Percentiles rank a stretch among this genome's conserved stretches.
Conservation (phyloP, 1,139 yeast species). For the Candida tropicalis region DNA sequence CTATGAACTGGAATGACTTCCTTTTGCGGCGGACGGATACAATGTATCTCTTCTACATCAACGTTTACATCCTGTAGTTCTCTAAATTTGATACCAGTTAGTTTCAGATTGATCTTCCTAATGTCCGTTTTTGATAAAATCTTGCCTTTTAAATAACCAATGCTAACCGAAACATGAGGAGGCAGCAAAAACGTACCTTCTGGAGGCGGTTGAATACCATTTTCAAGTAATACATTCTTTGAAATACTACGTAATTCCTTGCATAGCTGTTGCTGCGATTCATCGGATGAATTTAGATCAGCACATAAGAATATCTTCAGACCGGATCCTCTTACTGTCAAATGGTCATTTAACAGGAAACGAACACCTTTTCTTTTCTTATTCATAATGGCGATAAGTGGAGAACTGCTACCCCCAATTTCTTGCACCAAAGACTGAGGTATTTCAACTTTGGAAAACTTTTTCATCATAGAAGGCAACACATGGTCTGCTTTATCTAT, state of each 20-base stretch:
- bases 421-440: conserved; percentile 3
- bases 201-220: not conserved
- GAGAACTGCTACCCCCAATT: conserved; percentile 1
- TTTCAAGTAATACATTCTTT: not conserved
- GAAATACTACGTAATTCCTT: not conserved
- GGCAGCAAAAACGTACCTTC: not conserved
- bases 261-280: not conserved
- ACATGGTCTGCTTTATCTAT: not conserved
- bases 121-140: not conserved
- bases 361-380: conserved; percentile 5
- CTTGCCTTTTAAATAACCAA: conserved; percentile 4
- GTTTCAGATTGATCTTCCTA: not conserved
- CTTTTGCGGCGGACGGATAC: not conserved
- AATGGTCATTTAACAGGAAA: conserved; percentile 4
- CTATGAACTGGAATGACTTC: not conserved
- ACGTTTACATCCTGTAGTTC: conserved; percentile 5
- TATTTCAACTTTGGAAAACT: not conserved
- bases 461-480: not conserved
- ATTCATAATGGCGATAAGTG: conserved; percentile 3
- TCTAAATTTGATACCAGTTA: not conserved
- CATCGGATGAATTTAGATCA: not conserved
- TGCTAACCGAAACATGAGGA: conserved; percentile 1
- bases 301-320: conserved; percentile 3
- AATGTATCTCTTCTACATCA: conserved; percentile 6
- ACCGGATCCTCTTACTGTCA: conserved; percentile 2